Evolutionary conservation across 1,139 yeast species (phyloP).

Genomic region (Arxiozyma slooffiae): DNA sequence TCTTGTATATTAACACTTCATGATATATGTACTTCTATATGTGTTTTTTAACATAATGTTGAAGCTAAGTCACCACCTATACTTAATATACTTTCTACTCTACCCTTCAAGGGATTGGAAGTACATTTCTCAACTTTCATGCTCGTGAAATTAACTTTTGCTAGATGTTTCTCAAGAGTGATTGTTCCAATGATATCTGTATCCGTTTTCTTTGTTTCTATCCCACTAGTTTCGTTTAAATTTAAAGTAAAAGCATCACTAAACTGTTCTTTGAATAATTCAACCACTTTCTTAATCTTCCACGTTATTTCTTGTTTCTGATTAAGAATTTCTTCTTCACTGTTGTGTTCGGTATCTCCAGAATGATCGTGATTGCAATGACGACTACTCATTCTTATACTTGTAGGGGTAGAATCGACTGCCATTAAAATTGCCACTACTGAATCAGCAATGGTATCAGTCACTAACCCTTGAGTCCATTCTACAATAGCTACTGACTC

Average conservation of each 20-base stretch:
- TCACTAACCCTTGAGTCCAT: constrained; percentile 86
- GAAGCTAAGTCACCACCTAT: constrained; percentile 77
- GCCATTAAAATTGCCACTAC: constrained; percentile 82
- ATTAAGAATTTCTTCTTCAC: constrained; percentile 23
- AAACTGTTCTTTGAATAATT: constrained; percentile 71
- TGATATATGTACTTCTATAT: not conserved
- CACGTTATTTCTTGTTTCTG: constrained; percentile 34
- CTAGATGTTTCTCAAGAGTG: constrained; percentile 63
- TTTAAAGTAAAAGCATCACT: constrained; percentile 54
- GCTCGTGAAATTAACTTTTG: constrained; percentile 53
- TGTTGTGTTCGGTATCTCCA: constrained; percentile 17
- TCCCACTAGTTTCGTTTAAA: constrained; percentile 30
- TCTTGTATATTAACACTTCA: not conserved
- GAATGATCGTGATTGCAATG: constrained; percentile 41
- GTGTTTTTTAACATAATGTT: constrained; percentile 42
- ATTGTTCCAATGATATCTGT: constrained; percentile 43
- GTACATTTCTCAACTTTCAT: constrained; percentile 61
- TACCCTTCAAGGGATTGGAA: constrained; percentile 66
- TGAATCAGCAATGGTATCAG: constrained; percentile 91
- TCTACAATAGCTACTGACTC: constrained; percentile 56
- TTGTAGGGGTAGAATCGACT: constrained; percentile 90
- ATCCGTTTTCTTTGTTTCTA: constrained; percentile 21
- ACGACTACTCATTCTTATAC: constrained; percentile 72
- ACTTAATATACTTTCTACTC: constrained; percentile 71
- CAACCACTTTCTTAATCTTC: constrained; percentile 52